These are phyloP conservation scores for Fraxinus dipetala DNA, from an alignment of 305 asterid genomes.

Conservation along the genomic window DNA sequence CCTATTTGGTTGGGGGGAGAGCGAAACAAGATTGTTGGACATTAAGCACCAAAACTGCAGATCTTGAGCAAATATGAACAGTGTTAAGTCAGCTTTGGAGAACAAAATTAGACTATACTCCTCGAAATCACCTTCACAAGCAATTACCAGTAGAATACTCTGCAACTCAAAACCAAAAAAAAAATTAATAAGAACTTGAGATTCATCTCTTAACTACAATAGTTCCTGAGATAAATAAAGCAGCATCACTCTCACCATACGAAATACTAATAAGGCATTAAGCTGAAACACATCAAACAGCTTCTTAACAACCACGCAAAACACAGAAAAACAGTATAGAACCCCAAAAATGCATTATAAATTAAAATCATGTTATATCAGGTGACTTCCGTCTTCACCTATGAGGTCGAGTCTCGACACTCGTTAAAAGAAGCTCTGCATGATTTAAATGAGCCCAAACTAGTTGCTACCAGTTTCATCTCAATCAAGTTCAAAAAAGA, in stretches of 20 bases:
- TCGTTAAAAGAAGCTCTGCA: background rate
- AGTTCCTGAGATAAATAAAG: background rate
- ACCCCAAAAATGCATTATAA: background rate
- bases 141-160: background rate
- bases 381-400: background rate
- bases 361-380: background rate
- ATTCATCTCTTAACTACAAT: background rate
- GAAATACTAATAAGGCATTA: background rate
- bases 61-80: background rate
- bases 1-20: slow-evolving; percentile 26
- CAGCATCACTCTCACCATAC: background rate
- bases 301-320: background rate
- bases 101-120: background rate
- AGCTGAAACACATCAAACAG: background rate
- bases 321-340: background rate
- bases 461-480: background rate
- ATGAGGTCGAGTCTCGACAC: background rate
- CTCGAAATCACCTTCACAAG: background rate
- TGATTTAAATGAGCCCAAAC: background rate
- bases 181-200: background rate
- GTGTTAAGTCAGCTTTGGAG: background rate
- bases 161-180: background rate
- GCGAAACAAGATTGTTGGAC: slow-evolving; percentile 41
- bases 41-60: slow-evolving; percentile 20
- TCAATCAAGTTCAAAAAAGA: background rate